Conservation (phyloP, 805 yeast genomes). For the Myxozyma melibiosi region DNA sequence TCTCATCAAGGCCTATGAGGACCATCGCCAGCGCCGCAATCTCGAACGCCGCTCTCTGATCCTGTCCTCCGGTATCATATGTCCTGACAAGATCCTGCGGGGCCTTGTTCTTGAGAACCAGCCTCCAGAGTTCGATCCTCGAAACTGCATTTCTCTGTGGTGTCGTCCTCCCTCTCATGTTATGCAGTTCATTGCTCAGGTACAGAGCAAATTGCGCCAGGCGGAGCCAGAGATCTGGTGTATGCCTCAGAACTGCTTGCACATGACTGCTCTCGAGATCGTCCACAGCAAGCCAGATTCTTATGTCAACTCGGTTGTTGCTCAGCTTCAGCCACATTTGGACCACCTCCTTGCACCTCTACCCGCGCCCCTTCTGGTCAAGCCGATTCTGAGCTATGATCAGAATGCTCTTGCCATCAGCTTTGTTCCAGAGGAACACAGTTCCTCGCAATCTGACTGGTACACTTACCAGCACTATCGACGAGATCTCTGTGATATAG, state of each 20-base stretch:
- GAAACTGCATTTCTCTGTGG: constrained; percentile 31
- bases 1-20: constrained; percentile 23
- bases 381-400: constrained; percentile 27
- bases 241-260: constrained; percentile 35
- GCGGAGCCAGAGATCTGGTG: constrained; percentile 28
- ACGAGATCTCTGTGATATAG: constrained; percentile 21
- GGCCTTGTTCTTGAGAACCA: constrained; percentile 27
- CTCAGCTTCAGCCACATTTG: constrained; percentile 12
- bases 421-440: constrained; percentile 23
- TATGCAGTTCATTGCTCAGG: constrained; percentile 10
- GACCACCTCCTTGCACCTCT: constrained; percentile 18
- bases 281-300: constrained; percentile 24
- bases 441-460: constrained; percentile 3
- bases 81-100: constrained; percentile 25
- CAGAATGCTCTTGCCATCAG: constrained; percentile 30
- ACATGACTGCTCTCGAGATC: constrained; percentile 33
- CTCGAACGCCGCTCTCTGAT: constrained; percentile 9
- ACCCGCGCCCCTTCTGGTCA: constrained; percentile 27
- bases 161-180: constrained; percentile 27
- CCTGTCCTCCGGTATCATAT: constrained; percentile 8
- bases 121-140: constrained; percentile 30
- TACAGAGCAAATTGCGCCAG: constrained; percentile 17
- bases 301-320: constrained; percentile 2
- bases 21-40: constrained; percentile 26
- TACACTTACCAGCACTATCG: constrained; percentile 33